Conservation (phyloP, 83 land plant species). For the Picea abies region DNA sequence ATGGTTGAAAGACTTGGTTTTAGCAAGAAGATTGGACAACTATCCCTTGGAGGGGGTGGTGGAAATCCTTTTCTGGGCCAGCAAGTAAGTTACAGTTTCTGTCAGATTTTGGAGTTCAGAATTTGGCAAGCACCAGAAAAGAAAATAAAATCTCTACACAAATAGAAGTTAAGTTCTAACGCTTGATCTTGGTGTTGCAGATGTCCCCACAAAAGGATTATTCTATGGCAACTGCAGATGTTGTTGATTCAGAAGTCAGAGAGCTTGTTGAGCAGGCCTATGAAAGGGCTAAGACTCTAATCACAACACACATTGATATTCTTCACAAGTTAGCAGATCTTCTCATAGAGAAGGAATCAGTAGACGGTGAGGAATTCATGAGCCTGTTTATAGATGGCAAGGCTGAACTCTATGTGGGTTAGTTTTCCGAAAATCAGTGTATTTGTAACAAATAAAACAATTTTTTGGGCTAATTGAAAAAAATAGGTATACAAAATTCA, state of each 20-base stretch:
- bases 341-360: slow-evolving; percentile 96
- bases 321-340: slow-evolving; percentile 95
- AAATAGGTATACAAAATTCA: neutral
- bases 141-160: neutral
- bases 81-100: slow-evolving; percentile 50
- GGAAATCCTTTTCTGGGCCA: slow-evolving; percentile 99
- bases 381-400: slow-evolving; percentile 98
- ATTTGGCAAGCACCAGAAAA: neutral
- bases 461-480: neutral
- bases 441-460: neutral
- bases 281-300: slow-evolving; percentile 72
- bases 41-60: slow-evolving; percentile 93
- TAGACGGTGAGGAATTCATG: slow-evolving; percentile 99
- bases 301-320: slow-evolving; percentile 94
- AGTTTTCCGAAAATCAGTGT: neutral
- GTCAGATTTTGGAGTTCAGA: neutral
- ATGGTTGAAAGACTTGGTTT: slow-evolving; percentile 99
- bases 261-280: slow-evolving; percentile 95
- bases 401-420: slow-evolving; percentile 88
- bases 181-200: slow-evolving; percentile 38
- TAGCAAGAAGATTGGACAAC: slow-evolving; percentile 98
- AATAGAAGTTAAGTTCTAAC: neutral
- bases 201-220: slow-evolving; percentile 91
- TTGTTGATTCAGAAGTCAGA: slow-evolving; percentile 97
- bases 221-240: slow-evolving; percentile 98